Evolutionary conservation across 1,139 yeast genomes (phyloP).

Genomic region (Sugiyamaella grinbergsii): DNA sequence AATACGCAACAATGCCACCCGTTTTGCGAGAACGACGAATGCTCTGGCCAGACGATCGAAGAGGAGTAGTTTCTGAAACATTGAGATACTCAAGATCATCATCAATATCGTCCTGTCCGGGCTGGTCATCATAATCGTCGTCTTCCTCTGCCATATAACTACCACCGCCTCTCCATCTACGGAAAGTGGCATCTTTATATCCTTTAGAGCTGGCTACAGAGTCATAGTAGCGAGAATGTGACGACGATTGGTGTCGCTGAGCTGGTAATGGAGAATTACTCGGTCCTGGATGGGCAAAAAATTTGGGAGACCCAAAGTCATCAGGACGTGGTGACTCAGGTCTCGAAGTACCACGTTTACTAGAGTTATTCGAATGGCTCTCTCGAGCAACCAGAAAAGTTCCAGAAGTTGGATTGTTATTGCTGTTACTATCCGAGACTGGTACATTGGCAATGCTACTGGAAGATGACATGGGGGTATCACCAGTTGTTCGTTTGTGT

Average conservation of each 20-base stretch:
- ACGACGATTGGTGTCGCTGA: conserved; percentile 1
- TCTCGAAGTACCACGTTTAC: conserved; percentile 9
- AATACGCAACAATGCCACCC: conserved; percentile 33
- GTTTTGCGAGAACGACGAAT: conserved; percentile 32
- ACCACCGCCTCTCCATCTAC: conserved; percentile 34
- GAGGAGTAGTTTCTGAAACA: conserved; percentile 40
- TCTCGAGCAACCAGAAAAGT: conserved; percentile 12
- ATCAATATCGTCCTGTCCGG: conserved; percentile 35
- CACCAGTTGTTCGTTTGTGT: conserved; percentile 13
- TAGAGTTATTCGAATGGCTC: not conserved
- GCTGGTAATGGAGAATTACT: not conserved
- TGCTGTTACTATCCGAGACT: not conserved
- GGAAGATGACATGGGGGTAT: conserved; percentile 17
- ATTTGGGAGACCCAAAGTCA: conserved; percentile 13
- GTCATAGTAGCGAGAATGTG: conserved; percentile 15
- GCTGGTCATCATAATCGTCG: conserved; percentile 33
- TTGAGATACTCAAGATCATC: conserved; percentile 38
- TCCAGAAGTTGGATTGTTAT: not conserved
- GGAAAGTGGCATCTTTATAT: conserved; percentile 34
- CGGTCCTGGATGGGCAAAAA: not conserved
- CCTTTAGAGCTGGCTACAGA: conserved; percentile 44
- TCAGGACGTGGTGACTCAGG: conserved; percentile 13
- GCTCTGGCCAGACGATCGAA: conserved; percentile 31
- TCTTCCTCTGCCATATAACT: conserved; percentile 31
- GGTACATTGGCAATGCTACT: conserved; percentile 14